These are phyloP conservation scores for Pseudogymnoascus sp. DNA, from an alignment of 2,329 filamentous ascomycete species.

Conservation along the genomic window DNA sequence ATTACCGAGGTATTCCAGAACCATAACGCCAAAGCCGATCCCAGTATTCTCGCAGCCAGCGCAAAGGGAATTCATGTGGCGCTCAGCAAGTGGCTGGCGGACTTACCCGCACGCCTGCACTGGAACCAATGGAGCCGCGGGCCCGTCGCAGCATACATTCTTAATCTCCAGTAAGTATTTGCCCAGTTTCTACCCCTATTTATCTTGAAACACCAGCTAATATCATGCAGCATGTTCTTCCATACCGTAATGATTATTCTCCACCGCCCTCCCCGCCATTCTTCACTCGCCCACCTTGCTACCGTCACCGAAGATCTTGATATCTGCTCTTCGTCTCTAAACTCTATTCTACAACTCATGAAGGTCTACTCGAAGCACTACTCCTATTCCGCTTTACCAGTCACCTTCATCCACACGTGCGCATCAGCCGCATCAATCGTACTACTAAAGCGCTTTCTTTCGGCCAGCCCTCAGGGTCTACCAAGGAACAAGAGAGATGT, in stretches of 20 bases:
- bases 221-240: slow-evolving; percentile 33
- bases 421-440: slow-evolving; percentile 39
- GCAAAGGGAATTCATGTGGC: slow-evolving; percentile 39
- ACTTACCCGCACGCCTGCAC: slow-evolving; percentile 38
- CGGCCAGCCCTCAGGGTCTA: slow-evolving; percentile 17
- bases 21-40: slow-evolving; percentile 33
- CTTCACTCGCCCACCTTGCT: slow-evolving; percentile 33
- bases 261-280: slow-evolving; percentile 38
- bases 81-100: slow-evolving; percentile 39
- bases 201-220: background rate
- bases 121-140: slow-evolving; percentile 45
- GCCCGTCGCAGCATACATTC: slow-evolving; percentile 37
- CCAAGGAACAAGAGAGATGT: slow-evolving; percentile 27
- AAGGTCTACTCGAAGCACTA: slow-evolving; percentile 38
- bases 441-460: slow-evolving; percentile 38
- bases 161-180: slow-evolving; percentile 35
- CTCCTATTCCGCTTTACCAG: slow-evolving; percentile 34
- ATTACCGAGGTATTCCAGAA: slow-evolving; percentile 45
- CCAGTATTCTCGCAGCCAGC: slow-evolving; percentile 34
- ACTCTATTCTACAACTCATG: slow-evolving; percentile 37
- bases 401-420: slow-evolving; percentile 42
- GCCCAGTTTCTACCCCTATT: background rate
- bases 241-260: slow-evolving; percentile 45
- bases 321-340: slow-evolving; percentile 41
- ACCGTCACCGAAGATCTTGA: slow-evolving; percentile 38